Base-by-base conservation (phyloP, 2,329 filamentous ascomycete species). In the Scedosporium dehoogii region DNA sequence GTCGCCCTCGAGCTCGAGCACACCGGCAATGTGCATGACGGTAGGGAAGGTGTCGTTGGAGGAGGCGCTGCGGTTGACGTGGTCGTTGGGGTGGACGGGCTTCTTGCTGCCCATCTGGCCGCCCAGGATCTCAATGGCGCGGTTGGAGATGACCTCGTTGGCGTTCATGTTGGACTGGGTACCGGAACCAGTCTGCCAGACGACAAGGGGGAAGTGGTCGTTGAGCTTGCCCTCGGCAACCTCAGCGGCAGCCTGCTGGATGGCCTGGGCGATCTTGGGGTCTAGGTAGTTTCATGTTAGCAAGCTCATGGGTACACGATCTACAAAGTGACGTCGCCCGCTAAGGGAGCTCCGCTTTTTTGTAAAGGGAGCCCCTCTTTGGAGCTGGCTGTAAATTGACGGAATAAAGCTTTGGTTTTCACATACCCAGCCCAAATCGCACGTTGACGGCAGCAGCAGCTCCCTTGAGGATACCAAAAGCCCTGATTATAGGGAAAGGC, bases 141-240 rank as follows among this genome's bases (percentile, higher is more conserved):
- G 91, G 85, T 97, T 99, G 67, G 93, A 97, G 77, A 99, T 97
- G 77, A 99, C 94, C 77, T 99, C 94, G 81, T 99, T 99, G 74
- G 93, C 92, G 81, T 99, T 99, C 94, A 97, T 97, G 86, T 96
- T 97, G 76, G 92, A 97, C 82, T 97, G 94, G 33, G 94, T 97
- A 73, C 94, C 94, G 59, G 94, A 97, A 67, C 94, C 94, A 62
- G 94, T 99, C 82, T 99, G 94, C 94, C 94, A 99, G 73, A 99
- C 93, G 63, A 97, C 93, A 65, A 97, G 90, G 67, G 94, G 94
- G 80, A 99, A 97, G 82, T 97, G 93, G 76, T 97, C 92, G 72
- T 96, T 76, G 70, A 97, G 88, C 84, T 97, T 96, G 73, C 94
- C 86, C 67, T 90, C 88, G 63, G 93, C 92, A 48, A 99, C 93